A percentile compares a stretch with the other conserved stretches of the same genome.
Evolutionary conservation across 1,139 yeast species (phyloP).

Genomic region (Yamadazyma epiphylla): DNA sequence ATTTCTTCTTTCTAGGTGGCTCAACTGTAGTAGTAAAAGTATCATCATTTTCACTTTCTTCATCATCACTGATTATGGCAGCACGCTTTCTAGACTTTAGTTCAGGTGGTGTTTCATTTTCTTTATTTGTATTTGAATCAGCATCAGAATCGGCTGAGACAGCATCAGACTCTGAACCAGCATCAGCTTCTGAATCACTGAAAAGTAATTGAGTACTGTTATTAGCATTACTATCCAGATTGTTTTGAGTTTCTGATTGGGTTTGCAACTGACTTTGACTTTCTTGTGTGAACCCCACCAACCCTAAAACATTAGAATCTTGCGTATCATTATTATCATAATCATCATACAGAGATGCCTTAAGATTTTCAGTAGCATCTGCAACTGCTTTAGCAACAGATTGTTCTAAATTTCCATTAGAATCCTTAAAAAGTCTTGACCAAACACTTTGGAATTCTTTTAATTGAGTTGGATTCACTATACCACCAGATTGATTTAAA

Average conservation of each 20-base stretch:
- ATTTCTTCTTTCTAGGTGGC: constrained; percentile 11
- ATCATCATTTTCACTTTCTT: constrained; percentile 11
- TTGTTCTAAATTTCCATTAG: constrained; percentile 8
- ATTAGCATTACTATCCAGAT: neutral
- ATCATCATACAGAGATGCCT: constrained; percentile 9
- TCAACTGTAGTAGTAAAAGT: constrained; percentile 11
- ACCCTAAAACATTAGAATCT: no score
- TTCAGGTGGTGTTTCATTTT: constrained; percentile 8
- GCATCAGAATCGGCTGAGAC: constrained; percentile 1
- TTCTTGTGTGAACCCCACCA: no score
- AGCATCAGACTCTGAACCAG: constrained; percentile 1
- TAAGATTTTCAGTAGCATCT: constrained; percentile 19
- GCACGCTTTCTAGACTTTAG: constrained; percentile 13
- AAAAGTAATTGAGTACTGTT: constrained; percentile 1
- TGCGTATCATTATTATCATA: constrained; percentile 6
- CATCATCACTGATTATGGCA: constrained; percentile 22
- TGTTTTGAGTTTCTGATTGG: constrained; percentile 1
- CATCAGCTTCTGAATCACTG: constrained; percentile 3
- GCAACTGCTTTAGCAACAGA: constrained; percentile 18
- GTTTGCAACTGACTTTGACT: constrained; percentile 2
- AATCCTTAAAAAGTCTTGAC: constrained; percentile 23
- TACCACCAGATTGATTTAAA: constrained; percentile 37
- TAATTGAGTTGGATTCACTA: constrained; percentile 34
- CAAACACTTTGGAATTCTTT: constrained; percentile 37
- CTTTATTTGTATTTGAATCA: constrained; percentile 9